Evolutionary conservation across 2,329 filamentous ascomycete genomes (phyloP), one percentile per base, ranked within the genome.

Genomic region (Alternaria ventricosa): DNA sequence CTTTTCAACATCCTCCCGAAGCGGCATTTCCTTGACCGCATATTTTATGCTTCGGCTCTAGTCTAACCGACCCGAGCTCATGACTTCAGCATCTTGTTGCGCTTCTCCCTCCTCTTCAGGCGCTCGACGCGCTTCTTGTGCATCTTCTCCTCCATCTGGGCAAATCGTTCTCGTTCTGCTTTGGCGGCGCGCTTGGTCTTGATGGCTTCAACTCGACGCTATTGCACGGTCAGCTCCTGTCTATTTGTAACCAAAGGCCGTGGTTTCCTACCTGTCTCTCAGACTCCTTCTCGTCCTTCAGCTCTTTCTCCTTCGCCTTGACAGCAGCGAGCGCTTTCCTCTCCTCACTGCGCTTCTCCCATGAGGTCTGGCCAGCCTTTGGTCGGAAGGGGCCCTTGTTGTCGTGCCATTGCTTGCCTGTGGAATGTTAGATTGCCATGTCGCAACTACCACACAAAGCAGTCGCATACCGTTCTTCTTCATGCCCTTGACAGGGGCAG

Each of bases 111-210:
- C 78, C 94, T 88, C 89, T 94, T 97, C 81, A 97, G 82, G 73
- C 96, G 88, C 83, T 99, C 96, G 12, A 98, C 91, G 65, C 94
- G 87, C 87, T 97, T 98, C 82, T 88, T 89, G 84, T 98, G 95
- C 96, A 99, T 98, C 85, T 96, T 98, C 83, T 94, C 93, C 20
- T 94, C 95, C 88, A 99, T 88, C 85, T 94, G 93, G 80, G 94
- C 93, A 78, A 95, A 98, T 71, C 95, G 87, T 76, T 94, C 93
- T 81, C 92, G 94, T 85, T 98, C 96, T 74, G 93, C 94, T 86
- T 97, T 98, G 56, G 90, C 92, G 20, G 89, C 91, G 71, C 93
- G 88, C 81, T 91, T 94, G 68, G 97, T 93, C 75, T 92, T 94
- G 77, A 98, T 92, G 11, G 87, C 87, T 75, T 94, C 87, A 58